Evolutionary conservation across 2,329 filamentous ascomycete species (phyloP).

Genomic region (Westerdykella ornata): DNA sequence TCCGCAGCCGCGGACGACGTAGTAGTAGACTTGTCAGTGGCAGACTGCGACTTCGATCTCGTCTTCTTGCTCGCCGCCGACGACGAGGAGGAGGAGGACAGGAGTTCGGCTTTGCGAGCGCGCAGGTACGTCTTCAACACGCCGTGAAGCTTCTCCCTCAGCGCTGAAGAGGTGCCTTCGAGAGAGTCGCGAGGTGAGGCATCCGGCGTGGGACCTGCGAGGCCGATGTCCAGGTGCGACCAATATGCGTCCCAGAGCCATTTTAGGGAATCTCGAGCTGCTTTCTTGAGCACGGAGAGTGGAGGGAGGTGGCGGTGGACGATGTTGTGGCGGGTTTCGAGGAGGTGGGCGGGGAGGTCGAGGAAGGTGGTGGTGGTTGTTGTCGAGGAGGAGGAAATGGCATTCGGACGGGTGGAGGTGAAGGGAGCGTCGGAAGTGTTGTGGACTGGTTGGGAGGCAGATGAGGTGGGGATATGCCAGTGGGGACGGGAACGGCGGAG

Average conservation of each 20-base stretch:
- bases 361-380: constrained; percentile 50
- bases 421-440: constrained; percentile 56
- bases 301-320: constrained; percentile 84
- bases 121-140: constrained; percentile 31
- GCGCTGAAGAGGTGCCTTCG: not conserved
- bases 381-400: too few species aligned
- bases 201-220: constrained; percentile 5
- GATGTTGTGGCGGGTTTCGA: constrained; percentile 82
- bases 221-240: constrained; percentile 45
- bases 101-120: constrained; percentile 24
- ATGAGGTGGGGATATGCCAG: constrained; percentile 14
- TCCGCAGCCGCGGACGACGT: constrained; percentile 10
- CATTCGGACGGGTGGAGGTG: constrained; percentile 45
- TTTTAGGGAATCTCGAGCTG: constrained; percentile 61
- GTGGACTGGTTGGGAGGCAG: not conserved
- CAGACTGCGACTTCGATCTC: not conserved
- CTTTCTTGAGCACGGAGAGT: constrained; percentile 63
- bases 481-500: constrained; percentile 24
- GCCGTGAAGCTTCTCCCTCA: not conserved
- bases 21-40: not conserved
- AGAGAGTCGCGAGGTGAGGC: not conserved
- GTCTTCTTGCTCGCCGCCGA: not conserved
- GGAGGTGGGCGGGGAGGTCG: constrained; percentile 68
- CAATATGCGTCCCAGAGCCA: constrained; percentile 95
- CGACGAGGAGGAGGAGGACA: not conserved